Base-by-base conservation (phyloP, 140 eudicot species). In the Stevia rebaudiana region DNA sequence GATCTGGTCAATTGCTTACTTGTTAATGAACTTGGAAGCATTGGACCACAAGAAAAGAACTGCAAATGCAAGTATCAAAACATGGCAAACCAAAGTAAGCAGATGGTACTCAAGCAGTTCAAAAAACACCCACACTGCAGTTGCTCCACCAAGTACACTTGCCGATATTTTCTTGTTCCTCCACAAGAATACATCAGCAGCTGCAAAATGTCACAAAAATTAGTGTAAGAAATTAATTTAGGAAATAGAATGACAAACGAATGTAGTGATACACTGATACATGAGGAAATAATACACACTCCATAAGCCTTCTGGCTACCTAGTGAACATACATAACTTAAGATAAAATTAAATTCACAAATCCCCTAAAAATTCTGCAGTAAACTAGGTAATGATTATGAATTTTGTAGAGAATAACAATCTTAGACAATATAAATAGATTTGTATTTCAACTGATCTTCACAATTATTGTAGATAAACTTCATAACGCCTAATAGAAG, bases 161-260 rank as follows among this genome's bases (percentile, higher is more conserved):
- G 95, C 96, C 40, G 98, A 87, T 51, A 91, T 78, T 76, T 91
- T 91, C 83, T 91, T 91, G 87, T 91, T 85, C 81, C 96, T 87
- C 98, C 98, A 91, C 76, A 88, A 58, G 78, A 91, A 87, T n/a
- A 91, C 77, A 77, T 91, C 98, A 70, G 98, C 96, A 70, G 95
- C 98, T 90, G 74, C 73, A 76, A 55, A 65, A 53, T 17, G 33
- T 46, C 63, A 65, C 1, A 9, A 4, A 59, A 66, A 16, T 23
- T 61, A 63, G 33, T 65, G 46, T 64, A 10, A n/a, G 3, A 18
- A 44, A 30, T 61, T 12, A 61, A 49, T 1, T 4, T 13, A 25
- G 11, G 48, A 31, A 49, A 22, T 15, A 35, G 9, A 36, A 10
- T 7, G 37, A 23, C 59, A 40, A n/a, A 40, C 18, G 3, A 21